These are phyloP conservation scores for Licmophora abbreviata DNA, from an alignment of 108 stramenopile genomes.

Conservation along the genomic window DNA sequence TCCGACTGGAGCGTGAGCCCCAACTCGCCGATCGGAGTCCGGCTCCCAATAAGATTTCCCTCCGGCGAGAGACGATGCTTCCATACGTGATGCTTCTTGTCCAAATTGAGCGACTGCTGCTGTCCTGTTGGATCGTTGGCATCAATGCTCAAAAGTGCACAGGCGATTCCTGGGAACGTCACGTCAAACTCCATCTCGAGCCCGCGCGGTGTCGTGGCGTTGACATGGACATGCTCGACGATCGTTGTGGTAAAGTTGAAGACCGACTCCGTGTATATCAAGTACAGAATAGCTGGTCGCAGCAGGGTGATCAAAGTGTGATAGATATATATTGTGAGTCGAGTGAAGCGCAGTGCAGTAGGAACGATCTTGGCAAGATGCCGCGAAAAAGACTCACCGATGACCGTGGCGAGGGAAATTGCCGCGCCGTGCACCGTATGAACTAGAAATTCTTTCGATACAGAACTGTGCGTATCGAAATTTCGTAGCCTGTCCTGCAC, in stretches of 20 bases:
- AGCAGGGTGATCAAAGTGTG: neutral
- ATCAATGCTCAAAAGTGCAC: slow-evolving; percentile 76
- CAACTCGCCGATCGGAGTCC: slow-evolving; percentile 7
- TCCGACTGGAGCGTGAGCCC: too few relatives aligned
- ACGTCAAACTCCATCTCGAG: slow-evolving; percentile 89
- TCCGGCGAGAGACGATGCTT: slow-evolving; percentile 63
- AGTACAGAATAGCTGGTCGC: slow-evolving; percentile 47
- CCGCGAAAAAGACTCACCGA: slow-evolving; percentile 12
- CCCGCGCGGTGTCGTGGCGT: slow-evolving; percentile 65
- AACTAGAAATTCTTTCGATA: slow-evolving; percentile 76
- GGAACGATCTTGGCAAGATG: neutral
- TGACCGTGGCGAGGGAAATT: slow-evolving; percentile 31
- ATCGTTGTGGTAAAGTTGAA: slow-evolving; percentile 59
- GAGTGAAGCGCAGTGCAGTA: neutral
- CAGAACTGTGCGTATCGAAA: slow-evolving; percentile 61
- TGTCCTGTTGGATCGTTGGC: slow-evolving; percentile 89
- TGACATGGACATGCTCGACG: slow-evolving; percentile 74
- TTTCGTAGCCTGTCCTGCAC: slow-evolving; percentile 24
- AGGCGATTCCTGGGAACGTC: slow-evolving; percentile 73
- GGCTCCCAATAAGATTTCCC: slow-evolving; percentile 26
- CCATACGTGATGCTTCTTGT: slow-evolving; percentile 69
- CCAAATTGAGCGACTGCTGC: slow-evolving; percentile 74
- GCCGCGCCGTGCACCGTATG: slow-evolving; percentile 56
- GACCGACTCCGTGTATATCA: slow-evolving; percentile 48
- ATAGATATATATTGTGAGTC: slow-evolving; percentile 2